Evolutionary conservation across 352 stramenopile genomes (phyloP), one percentile per base, ranked within the genome.

Genomic region (Phytophthora pseudosyringae): DNA sequence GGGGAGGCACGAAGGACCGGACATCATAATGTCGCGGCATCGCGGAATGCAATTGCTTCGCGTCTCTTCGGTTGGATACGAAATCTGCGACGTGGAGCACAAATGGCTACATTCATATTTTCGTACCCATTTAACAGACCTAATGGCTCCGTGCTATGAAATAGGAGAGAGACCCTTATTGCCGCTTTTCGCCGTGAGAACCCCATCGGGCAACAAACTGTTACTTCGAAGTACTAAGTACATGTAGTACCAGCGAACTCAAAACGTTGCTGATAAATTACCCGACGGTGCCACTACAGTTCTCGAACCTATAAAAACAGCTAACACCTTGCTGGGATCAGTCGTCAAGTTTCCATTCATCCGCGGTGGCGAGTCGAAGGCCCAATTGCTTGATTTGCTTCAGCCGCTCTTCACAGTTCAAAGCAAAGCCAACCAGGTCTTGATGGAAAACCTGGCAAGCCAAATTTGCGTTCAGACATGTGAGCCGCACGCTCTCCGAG

Each of bases 311-410:
- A 11, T 35, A 11, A 21, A 21, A 21, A 35, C 31, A 35, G 3
- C 31, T 11, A 35, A 11, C 31, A 45, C 29, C 3, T 7, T 43
- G 0, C 36, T 7, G 5, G 4, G 12, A 15, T 29, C 11, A 68
- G 5, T 67, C 44, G 35, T 73, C 43, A 32, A 83, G 51, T 61
- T 73, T 85, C 83, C 83, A 92, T 32, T 89, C 83, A 25, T 88
- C 69, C 1, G 65, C 12, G 7, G 64, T 81, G 21, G 76, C 71
- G 38, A 90, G 59, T 3, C 86, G 86, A 51, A 89, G 67, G 0
- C 78, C 80, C 21, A 96, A 75, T 49, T 93, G 86, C 53, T 94
- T 93, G 71, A 96, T 96, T 64, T 96, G 88, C 72, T 93, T 93
- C 44, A 96, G 63, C 3, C 88, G 85, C 47, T 93, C 88, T 57